Evolutionary conservation across 352 stramenopile species (phyloP), one percentile per base, ranked within the genome.

Genomic region (Plasmopara muralis): DNA sequence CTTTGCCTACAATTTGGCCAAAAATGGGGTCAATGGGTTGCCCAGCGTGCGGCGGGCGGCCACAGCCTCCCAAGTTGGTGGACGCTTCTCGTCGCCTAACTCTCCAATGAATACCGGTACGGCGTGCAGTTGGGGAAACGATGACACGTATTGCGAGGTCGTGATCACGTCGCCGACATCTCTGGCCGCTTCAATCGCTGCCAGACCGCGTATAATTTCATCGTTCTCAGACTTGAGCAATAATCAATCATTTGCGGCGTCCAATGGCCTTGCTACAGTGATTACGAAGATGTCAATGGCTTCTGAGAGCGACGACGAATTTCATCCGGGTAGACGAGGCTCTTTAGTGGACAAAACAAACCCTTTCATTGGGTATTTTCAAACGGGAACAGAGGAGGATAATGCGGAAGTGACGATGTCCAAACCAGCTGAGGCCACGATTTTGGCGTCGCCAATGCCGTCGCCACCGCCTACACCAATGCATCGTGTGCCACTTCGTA

Each of bases 331-430:
- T 39, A 81, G 73, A 44, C 63, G 76, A 37, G 69, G 68, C 9
- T 75, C 60, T 14, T 70, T 69, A 13, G 79, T 92, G 13, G 77
- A 92, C 70, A 93, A 93, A 70, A 89, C 69, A 34, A 93, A 93
- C 48, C 82, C 82, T 16, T 93, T 93, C 56, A 89, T 93, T 51
- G 82, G 82, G 31, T 93, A 90, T 50, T 93, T 93, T 55, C 76
- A 92, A 51, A 84, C 64, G 37, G 70, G 64, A 9, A 66, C 53
- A 6, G 60, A 75, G 35, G 55, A 65, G 45, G 47, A 29, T 28
- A 49, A 68, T 48, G 54, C 28, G 42, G 37, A 15, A 34, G 47
- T 14, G 40, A 29, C 40, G 40, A 34, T 28, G 14, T 9, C 13
- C 7, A 39, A 28, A 41, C 14, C 28, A 42, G 33, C 42, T 29